Evolutionary conservation across 2,329 filamentous ascomycete genomes (phyloP).

Genomic region (Colletotrichum plurivorum): DNA sequence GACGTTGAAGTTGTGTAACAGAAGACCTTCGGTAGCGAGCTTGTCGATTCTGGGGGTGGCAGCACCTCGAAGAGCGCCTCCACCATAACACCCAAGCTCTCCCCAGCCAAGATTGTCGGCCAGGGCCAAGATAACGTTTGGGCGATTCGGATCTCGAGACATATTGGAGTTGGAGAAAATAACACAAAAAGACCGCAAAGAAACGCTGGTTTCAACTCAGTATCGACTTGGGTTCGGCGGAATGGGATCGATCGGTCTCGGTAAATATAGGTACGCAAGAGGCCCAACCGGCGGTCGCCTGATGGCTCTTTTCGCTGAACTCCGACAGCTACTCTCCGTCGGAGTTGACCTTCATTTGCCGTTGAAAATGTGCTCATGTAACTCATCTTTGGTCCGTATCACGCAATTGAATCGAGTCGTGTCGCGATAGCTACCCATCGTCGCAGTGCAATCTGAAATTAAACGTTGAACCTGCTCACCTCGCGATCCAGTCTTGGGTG

Average conservation of each 20-base stretch:
- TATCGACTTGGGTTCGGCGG: neutral
- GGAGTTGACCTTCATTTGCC: conserved; percentile 7
- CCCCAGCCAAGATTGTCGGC: conserved; percentile 56
- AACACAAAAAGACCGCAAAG: neutral
- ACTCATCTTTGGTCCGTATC: neutral
- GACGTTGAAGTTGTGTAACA: conserved; percentile 55
- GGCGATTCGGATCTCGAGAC: conserved; percentile 43
- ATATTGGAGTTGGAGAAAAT: conserved; percentile 17
- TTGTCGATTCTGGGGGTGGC: conserved; percentile 51
- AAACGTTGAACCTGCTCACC: no score
- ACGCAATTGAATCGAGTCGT: neutral
- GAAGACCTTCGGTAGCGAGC: conserved; percentile 49
- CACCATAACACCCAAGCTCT: conserved; percentile 52
- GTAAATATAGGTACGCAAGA: neutral
- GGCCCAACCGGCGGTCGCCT: conserved; percentile 10
- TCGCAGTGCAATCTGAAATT: no score
- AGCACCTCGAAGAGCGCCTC: conserved; percentile 50
- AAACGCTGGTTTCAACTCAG: neutral
- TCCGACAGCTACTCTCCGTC: neutral
- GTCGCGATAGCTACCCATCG: neutral
- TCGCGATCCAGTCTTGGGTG: no score
- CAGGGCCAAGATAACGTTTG: conserved; percentile 51
- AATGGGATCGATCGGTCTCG: neutral
- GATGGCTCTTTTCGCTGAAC: neutral
- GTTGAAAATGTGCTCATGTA: neutral